Percentiles rank a stretch among this genome's conserved stretches.
Conservation (phyloP, 2,329 filamentous ascomycete genomes). For the Arthroderma sp. region DNA sequence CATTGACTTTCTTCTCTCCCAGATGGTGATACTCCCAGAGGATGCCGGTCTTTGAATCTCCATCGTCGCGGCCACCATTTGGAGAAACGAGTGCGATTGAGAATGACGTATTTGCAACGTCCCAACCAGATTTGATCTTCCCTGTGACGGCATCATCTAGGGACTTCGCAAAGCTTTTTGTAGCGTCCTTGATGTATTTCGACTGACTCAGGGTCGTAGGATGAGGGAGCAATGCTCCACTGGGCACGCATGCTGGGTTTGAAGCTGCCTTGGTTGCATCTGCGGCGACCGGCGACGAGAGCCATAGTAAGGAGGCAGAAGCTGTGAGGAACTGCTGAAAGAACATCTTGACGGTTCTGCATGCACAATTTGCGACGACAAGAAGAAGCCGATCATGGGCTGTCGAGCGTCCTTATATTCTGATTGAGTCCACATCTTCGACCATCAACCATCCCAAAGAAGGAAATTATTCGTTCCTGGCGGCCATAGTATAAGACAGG, state of each 20-base stretch:
- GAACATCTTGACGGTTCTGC: background rate
- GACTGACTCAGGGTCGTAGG: conserved; percentile 22
- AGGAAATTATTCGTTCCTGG: background rate
- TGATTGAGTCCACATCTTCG: background rate
- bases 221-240: conserved; percentile 20
- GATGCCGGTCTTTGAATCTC: conserved; percentile 13
- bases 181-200: conserved; percentile 21
- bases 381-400: background rate
- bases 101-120: conserved; percentile 29
- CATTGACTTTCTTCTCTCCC: conserved; percentile 24
- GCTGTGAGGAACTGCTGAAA: background rate
- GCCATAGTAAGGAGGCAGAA: background rate
- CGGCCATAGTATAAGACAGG: background rate
- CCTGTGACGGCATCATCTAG: conserved; percentile 25
- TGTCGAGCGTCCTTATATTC: background rate
- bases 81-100: conserved; percentile 28
- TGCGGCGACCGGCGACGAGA: background rate
- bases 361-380: background rate
- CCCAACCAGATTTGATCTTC: conserved; percentile 27
- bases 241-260: background rate
- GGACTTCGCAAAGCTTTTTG: conserved; percentile 19
- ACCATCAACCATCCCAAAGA: background rate
- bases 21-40: conserved; percentile 37
- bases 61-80: conserved; percentile 18
- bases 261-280: background rate